Evolutionary conservation across 768 basidiomycete species (phyloP).

Genomic region (Gymnopilus dilepis): DNA sequence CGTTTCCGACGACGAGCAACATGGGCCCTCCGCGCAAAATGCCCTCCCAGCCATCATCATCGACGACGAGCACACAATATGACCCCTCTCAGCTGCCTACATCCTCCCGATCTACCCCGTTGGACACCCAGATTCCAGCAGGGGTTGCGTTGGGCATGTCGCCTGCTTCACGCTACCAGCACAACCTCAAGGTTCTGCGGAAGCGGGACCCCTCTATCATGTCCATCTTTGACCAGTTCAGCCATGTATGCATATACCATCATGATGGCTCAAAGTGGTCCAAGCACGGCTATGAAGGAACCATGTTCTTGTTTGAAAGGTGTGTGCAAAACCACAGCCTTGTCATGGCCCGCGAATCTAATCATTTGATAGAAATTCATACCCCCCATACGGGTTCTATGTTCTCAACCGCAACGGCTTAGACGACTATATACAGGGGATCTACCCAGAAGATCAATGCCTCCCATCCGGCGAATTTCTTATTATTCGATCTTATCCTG

Average conservation of each 20-base stretch:
- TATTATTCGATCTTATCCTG: slow-evolving; percentile 76
- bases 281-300: slow-evolving; percentile 86
- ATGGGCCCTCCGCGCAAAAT: slow-evolving; percentile 40
- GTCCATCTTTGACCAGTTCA: slow-evolving; percentile 87
- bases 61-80: slow-evolving; percentile 19
- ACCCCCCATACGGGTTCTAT: slow-evolving; percentile 86
- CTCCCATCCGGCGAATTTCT: slow-evolving; percentile 66
- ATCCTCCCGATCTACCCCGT: slow-evolving; percentile 25
- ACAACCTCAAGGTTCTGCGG: slow-evolving; percentile 82
- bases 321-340: slow-evolving; percentile 42
- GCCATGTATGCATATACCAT: slow-evolving; percentile 84
- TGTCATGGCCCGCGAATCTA: slow-evolving; percentile 16
- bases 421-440: slow-evolving; percentile 75
- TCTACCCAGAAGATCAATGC: slow-evolving; percentile 82
- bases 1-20: slow-evolving; percentile 23
- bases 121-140: slow-evolving; percentile 27
- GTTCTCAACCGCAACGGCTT: slow-evolving; percentile 83
- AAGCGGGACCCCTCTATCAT: slow-evolving; percentile 80
- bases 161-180: slow-evolving; percentile 66
- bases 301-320: slow-evolving; percentile 90
- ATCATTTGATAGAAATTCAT: slow-evolving; percentile 57
- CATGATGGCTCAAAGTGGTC: slow-evolving; percentile 78
- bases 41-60: slow-evolving; percentile 22
- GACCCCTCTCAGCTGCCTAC: slow-evolving; percentile 6
- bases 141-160: slow-evolving; percentile 58